Evolutionary conservation across 805 yeast species (phyloP).

Genomic region (Sporopachydermia lactativora): DNA sequence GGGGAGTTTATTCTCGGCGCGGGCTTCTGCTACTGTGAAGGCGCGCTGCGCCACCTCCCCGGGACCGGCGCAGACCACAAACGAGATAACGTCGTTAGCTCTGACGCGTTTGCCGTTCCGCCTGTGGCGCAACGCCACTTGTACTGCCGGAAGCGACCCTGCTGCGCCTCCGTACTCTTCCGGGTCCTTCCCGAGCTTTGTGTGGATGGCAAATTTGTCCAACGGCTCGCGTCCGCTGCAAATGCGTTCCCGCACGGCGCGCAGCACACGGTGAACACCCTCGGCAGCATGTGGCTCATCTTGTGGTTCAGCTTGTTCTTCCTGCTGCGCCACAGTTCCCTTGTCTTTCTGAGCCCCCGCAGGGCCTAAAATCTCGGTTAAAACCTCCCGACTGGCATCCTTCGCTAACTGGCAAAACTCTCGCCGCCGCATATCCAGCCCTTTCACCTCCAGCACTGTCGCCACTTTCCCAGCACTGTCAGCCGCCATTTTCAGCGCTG

Average conservation of each 20-base stretch:
- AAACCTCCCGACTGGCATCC: constrained; percentile 65
- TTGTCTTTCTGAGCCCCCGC: too few species aligned
- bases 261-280: constrained; percentile 60
- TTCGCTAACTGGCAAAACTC: constrained; percentile 90
- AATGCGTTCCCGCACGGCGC: constrained; percentile 40
- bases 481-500: constrained; percentile 60
- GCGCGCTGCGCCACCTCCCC: constrained; percentile 65
- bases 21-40: constrained; percentile 61
- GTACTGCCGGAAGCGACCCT: constrained; percentile 70
- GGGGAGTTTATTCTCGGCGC: constrained; percentile 41
- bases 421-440: constrained; percentile 93
- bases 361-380: constrained; percentile 55
- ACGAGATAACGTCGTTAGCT: constrained; percentile 85
- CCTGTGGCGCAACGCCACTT: constrained; percentile 72
- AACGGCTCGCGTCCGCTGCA: constrained; percentile 47
- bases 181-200: constrained; percentile 85
- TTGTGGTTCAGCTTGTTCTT: constrained; percentile 56
- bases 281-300: constrained; percentile 50
- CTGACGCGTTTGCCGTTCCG: constrained; percentile 76
- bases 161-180: constrained; percentile 64
- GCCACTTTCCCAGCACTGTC: constrained; percentile 41
- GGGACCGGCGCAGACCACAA: constrained; percentile 51
- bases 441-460: constrained; percentile 73
- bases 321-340: too few species aligned
- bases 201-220: constrained; percentile 65